Percentiles rank a stretch among this genome's conserved stretches.
Evolutionary conservation across 2,329 filamentous ascomycete species (phyloP).

Genomic region (Pseudomassariella vexata): DNA sequence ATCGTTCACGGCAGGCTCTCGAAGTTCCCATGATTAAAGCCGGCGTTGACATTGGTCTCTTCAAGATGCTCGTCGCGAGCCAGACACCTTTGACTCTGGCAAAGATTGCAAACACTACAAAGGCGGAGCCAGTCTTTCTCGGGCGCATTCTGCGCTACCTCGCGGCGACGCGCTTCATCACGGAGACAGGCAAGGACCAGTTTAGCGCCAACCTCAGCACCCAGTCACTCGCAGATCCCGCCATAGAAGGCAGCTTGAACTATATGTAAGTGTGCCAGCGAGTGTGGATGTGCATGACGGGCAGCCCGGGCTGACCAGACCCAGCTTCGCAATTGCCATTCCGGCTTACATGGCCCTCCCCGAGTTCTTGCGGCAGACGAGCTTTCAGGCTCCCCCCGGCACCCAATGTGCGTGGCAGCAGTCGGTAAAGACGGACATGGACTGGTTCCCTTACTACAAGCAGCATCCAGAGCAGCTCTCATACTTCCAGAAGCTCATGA

Average conservation of each 20-base stretch:
- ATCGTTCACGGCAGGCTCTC: too few species aligned
- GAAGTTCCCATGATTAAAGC: too few species aligned
- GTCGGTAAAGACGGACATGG: not conserved
- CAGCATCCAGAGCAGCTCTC: not conserved
- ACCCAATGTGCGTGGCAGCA: not conserved
- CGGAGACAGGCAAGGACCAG: not conserved
- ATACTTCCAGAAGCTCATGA: not conserved
- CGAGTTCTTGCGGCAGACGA: not conserved
- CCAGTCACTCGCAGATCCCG: too few species aligned
- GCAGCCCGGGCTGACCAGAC: too few species aligned
- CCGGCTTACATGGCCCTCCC: not conserved
- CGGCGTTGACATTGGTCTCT: not conserved
- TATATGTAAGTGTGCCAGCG: too few species aligned
- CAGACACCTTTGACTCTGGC: not conserved
- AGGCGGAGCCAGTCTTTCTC: not conserved
- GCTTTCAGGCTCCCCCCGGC: not conserved
- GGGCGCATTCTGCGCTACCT: slow-evolving; percentile 5
- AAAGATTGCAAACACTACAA: not conserved
- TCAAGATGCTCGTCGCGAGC: not conserved
- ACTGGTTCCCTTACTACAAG: not conserved
- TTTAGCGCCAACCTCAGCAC: slow-evolving; percentile 5
- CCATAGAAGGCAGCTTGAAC: too few species aligned
- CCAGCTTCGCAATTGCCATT: not conserved
- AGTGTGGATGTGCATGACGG: too few species aligned
- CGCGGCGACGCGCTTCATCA: not conserved